Conservation (phyloP, 2,329 filamentous ascomycete species). For the Madurella fahalii region DNA sequence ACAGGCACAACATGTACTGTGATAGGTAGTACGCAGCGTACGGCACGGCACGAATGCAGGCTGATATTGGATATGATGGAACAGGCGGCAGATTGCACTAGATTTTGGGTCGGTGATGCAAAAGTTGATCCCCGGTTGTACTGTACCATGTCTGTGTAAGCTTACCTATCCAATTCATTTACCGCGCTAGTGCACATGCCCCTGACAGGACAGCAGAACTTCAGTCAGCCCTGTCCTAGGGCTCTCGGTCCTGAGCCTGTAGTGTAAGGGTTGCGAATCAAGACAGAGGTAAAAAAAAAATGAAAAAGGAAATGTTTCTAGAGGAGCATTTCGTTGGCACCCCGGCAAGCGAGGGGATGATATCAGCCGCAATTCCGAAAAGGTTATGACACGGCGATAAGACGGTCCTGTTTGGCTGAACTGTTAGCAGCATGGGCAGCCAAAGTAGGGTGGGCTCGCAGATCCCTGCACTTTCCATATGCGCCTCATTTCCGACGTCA, state of each 20-base stretch:
- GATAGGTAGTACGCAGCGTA: too few relatives aligned
- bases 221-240: constrained; percentile 16
- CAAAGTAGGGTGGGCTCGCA: background rate
- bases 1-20: too few relatives aligned
- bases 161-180: too few relatives aligned
- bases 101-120: too few relatives aligned
- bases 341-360: background rate
- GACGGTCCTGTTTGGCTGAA: constrained; percentile 1
- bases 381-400: background rate
- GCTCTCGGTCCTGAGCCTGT: constrained; percentile 10
- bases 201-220: background rate
- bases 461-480: constrained; percentile 23
- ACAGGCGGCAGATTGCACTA: too few relatives aligned
- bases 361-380: background rate
- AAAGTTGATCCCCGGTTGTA: too few relatives aligned
- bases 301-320: background rate
- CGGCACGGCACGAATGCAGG: too few relatives aligned
- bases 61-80: too few relatives aligned
- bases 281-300: background rate
- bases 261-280: too few relatives aligned
- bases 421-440: background rate
- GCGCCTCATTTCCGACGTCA: constrained; percentile 37
- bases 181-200: background rate
- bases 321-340: background rate
- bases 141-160: too few relatives aligned